Evolutionary conservation across 2,329 filamentous ascomycete species (phyloP), one percentile per base, ranked within the genome.

Genomic region (Alternaria sp.): DNA sequence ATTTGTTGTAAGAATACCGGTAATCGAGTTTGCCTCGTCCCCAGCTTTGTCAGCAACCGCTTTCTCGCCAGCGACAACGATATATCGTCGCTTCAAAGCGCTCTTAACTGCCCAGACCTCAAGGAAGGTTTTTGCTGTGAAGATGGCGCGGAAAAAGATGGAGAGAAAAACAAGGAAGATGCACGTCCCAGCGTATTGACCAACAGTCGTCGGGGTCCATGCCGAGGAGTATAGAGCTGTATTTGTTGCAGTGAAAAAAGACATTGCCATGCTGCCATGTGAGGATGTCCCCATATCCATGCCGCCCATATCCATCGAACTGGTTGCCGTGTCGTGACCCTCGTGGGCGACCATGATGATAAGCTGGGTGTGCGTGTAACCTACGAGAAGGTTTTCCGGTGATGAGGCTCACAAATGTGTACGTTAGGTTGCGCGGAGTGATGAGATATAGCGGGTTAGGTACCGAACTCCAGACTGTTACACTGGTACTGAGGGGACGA

Each of bases 91-190:
- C 55, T 88, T 84, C 71, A 91, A 81, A 69, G 93, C 91, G 29
- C 80, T 79, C 74, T 91, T 87, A 45, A 90, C 79, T 89, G 92
- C 96, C 85, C 86, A 75, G 80, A 84, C 77, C 81, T 87, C 79
- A 80, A 86, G 78, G 14, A 81, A 70, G 24, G 80, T 74, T 74
- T 92, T 92, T 69, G 86, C 81, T 3, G 93, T 93, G 50, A 94
- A 80, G 14, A 97, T 82, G 21, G 82, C 79, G 51, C 93, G 90
- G 72, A 89, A 88, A 56, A 90, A 71, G 60, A 88, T 82, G 60
- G 88, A 88, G 51, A 98, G 87, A 42, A 90, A 68, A 74, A 97
- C 88, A 58, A 97, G 85, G 80, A 97, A 97, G 76, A 97, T 91
- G 81, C 94, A 96, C 28, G 92, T 96, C 55, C 88, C 94, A 2